Evolutionary conservation across 176 grass and related monocot genomes (phyloP).

Genomic region (Ensete ventricosum): DNA sequence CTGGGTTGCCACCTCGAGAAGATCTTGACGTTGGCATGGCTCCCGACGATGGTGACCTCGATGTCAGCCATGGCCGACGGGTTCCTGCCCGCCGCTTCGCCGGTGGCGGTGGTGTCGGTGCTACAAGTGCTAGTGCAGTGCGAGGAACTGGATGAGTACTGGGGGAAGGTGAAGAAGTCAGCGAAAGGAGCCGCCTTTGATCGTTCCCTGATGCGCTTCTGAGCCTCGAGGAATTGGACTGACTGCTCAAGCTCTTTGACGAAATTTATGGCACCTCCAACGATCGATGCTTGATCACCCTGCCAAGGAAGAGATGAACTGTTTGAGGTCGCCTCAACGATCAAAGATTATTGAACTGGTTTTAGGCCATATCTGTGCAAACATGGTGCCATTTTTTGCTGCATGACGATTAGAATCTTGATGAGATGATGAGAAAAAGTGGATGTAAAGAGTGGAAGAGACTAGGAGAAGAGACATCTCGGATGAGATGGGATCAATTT

Average conservation of each 20-base stretch:
- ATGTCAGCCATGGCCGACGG: slow-evolving; percentile 33
- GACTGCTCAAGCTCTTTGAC: slow-evolving; percentile 84
- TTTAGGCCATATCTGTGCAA: too few species aligned
- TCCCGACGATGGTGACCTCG: slow-evolving; percentile 50
- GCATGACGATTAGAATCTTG: too few species aligned
- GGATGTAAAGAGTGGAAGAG: too few species aligned
- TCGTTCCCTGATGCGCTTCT: slow-evolving; percentile 10
- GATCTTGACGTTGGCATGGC: slow-evolving; percentile 45
- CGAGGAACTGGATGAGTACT: slow-evolving; percentile 38
- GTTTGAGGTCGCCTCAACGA: too few species aligned
- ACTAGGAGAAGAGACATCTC: too few species aligned
- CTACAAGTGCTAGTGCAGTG: neutral
- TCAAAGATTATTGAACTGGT: too few species aligned
- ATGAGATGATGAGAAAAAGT: too few species aligned
- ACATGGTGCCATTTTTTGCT: too few species aligned
- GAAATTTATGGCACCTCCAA: slow-evolving; percentile 83
- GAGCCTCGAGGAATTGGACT: slow-evolving; percentile 50
- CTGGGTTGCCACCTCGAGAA: slow-evolving; percentile 29
- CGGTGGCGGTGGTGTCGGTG: neutral
- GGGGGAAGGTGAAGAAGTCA: slow-evolving; percentile 63
- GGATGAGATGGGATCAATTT: too few species aligned
- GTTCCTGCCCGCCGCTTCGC: neutral
- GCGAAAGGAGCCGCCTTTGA: slow-evolving; percentile 25
- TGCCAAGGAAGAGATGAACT: slow-evolving; percentile 5
- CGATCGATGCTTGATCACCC: slow-evolving; percentile 87